Base-by-base conservation (phyloP, 441 rosid genomes). In the Gossypium davidsonii region DNA sequence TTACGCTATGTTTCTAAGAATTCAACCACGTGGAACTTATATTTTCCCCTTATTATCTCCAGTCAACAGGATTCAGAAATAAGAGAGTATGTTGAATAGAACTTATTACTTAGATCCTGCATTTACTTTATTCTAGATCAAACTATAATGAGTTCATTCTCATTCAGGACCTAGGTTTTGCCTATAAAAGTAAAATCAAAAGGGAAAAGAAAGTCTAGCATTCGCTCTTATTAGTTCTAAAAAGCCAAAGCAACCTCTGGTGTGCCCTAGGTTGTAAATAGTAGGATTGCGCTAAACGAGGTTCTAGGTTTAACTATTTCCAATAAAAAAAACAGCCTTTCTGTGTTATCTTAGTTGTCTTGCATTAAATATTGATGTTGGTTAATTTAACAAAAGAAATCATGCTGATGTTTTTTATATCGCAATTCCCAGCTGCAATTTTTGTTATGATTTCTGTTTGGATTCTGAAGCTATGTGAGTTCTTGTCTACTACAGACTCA, bases 401-500 rank as follows among this genome's bases (percentile, higher is more conserved):
- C 31, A 70, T 21, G 17, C 66, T 28, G 34, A 56, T 73, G 28
- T 44, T 42, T 18, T 73, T 31, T 63, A 52, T n/a, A 15, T 79
- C 57, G 39, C 34, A 58, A 11, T 15, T 62, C 46, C 26, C 23
- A 44, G 15, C 57, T 20, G 11, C 12, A 14, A 46, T 46, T 48
- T 63, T 55, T n/a, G 61, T 74, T 66, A 21, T 14, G 44, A 4
- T 42, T 42, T 31, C 12, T 20, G 37, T 58, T 37, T 8, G 42
- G 18, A 14, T 31, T 56, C 28, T 77, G 26, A 56, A 20, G 31
- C 23, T 14, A 67, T 8, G 64, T 61, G 8, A 63, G 59, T 39
- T 67, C 62, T 17, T 83, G 70, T 79, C 56, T 76, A 51, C 71
- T n/a, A n/a, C 91, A 96, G 98, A 84, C 89, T 83, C 86, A 87